A percentile compares a stretch with the other conserved stretches of the same genome.
phyloP scores from a whole-genome alignment of 768 basidiomycete species.

The Phylloporus sp. region DNA sequence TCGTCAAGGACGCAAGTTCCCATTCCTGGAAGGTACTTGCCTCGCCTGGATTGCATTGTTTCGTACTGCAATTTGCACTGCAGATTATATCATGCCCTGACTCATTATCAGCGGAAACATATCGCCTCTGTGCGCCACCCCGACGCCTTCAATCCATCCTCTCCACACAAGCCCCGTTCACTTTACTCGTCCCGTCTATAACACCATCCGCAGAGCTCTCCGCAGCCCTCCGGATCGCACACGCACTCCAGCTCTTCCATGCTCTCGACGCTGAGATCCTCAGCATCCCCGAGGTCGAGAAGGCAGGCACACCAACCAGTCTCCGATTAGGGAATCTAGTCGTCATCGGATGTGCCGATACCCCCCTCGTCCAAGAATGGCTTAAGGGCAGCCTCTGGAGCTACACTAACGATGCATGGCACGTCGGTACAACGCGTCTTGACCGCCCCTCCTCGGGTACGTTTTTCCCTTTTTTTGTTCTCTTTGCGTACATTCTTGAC shows the following conservation, averaged over 20 bases:
- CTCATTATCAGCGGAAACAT: background rate
- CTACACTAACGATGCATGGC: constrained; percentile 20
- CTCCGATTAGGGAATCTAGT: constrained; percentile 49
- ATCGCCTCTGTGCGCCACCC: constrained; percentile 7
- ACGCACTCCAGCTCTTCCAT: constrained; percentile 66
- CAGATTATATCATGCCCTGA: constrained; percentile 8
- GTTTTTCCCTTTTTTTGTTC: background rate
- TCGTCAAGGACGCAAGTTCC: constrained; percentile 1
- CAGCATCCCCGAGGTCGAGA: constrained; percentile 33
- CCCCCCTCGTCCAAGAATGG: constrained; percentile 31
- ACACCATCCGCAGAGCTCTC: constrained; percentile 38
- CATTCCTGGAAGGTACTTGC: constrained; percentile 23
- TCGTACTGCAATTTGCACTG: background rate
- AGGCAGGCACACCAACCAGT: background rate
- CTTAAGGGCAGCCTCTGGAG: constrained; percentile 25
- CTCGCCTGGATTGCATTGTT: too few relatives aligned
- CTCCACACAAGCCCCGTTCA: constrained; percentile 47
- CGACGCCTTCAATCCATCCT: constrained; percentile 66
- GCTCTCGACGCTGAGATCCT: constrained; percentile 64
- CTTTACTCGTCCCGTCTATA: constrained; percentile 49
- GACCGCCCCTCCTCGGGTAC: constrained; percentile 21
- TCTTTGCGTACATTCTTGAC: background rate
- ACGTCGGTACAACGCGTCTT: constrained; percentile 12
- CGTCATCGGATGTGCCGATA: constrained; percentile 45
- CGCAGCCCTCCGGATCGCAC: constrained; percentile 61